Evolutionary conservation across 768 basidiomycete species (phyloP), one percentile per base, ranked within the genome.

Genomic region (Pleurotus pulmonarius): DNA sequence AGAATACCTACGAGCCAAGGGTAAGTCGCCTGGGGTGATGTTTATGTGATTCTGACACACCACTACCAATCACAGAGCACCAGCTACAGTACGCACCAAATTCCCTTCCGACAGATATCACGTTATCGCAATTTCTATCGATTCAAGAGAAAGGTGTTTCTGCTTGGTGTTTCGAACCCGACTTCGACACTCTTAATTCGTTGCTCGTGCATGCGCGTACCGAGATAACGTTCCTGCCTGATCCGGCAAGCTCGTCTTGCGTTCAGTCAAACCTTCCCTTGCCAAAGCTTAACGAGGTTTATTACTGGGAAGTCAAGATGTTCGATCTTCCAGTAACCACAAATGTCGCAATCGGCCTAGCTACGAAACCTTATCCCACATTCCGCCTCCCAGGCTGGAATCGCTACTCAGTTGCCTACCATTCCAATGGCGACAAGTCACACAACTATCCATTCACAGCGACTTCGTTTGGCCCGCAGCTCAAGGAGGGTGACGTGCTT

Each of bases 121-220:
- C 96, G 1, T 79, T 99, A 53, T 96, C 96, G 7, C 97, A 99
- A 66, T 98, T 98, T 73, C 86, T 99, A 18, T 94, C 95, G 24
- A 99, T 99, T 57, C 97, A 99, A 69, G 97, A 99, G 74, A 99
- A 99, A 67, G 97, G 97, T 61, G 96, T 99, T 45, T 96, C 95
- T 24, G 97, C 97, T 15, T 99, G 97, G 97, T 94, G 87, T 39
- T 99, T 99, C 67, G 97, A 99, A 70, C 97, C 97, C 37, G 97
- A 98, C 69, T 98, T 95, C 68, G 95, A 98, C 72, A 88, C 92
- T 53, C 85, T 94, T 68, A 88, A 91, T 60, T 93, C 92, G 6
- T 80, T 98, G 45, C 82, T 98, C 41, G 96, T 99, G 49, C 94
- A 97, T 64, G 87, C 92, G 18, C 86, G 97, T 48, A 99, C 97